Percentiles rank a stretch among this genome's conserved stretches.
Conservation (phyloP, 2,329 filamentous ascomycete species). For the Cytospora schulzeri region DNA sequence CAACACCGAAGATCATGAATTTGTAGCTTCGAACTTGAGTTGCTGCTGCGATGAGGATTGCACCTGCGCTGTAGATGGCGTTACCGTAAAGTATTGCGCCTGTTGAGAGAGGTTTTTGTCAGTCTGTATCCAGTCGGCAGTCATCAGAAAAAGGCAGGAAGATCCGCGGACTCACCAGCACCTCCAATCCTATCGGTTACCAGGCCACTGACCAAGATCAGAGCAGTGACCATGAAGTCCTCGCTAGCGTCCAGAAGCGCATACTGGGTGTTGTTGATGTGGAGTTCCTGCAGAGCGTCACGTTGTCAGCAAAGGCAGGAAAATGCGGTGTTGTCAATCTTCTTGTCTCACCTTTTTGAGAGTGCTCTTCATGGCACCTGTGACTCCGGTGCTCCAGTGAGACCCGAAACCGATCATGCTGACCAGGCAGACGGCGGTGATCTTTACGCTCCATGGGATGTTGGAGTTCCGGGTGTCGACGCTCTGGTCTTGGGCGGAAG, state of each 20-base stretch:
- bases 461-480: constrained; percentile 2
- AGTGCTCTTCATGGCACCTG: constrained; percentile 62
- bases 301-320: not conserved
- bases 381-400: constrained; percentile 62
- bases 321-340: not conserved
- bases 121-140: not conserved
- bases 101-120: constrained; percentile 26
- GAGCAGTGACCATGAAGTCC: constrained; percentile 61
- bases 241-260: constrained; percentile 61
- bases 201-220: constrained; percentile 57
- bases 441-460: constrained; percentile 37
- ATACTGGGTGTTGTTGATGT: constrained; percentile 62
- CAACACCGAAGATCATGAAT: constrained; percentile 61
- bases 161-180: constrained; percentile 42
- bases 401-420: constrained; percentile 61
- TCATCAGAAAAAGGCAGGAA: fast-evolving
- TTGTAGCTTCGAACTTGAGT: constrained; percentile 57
- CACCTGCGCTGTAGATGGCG: constrained; percentile 58
- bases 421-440: constrained; percentile 50
- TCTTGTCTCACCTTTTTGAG: constrained; percentile 50
- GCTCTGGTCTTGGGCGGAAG: not conserved
- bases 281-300: constrained; percentile 43
- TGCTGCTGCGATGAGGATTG: constrained; percentile 60
- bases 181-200: constrained; percentile 62
- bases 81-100: constrained; percentile 63